These are phyloP conservation scores for Endocladia muricata DNA, from an alignment of 31 red algal species.

Conservation along the genomic window DNA sequence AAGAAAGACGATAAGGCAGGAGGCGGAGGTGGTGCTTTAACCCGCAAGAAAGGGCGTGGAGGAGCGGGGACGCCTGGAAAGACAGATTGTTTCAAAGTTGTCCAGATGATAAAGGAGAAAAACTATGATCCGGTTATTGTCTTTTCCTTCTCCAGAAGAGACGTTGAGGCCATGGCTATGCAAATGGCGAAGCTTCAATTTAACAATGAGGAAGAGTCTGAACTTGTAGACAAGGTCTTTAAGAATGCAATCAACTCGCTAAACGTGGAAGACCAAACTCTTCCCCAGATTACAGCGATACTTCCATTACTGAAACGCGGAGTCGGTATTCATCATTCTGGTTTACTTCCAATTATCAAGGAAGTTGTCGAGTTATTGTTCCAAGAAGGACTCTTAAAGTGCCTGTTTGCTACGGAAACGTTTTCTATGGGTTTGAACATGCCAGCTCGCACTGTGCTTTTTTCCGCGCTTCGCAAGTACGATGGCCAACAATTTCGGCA, in stretches of 20 bases:
- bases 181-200: constrained; percentile 85
- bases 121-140: constrained; percentile 92
- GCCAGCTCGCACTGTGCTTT: constrained; percentile 95
- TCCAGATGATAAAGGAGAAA: constrained; percentile 80
- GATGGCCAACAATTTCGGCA: constrained; percentile 77
- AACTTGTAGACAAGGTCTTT: constrained; percentile 79
- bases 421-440: constrained; percentile 99
- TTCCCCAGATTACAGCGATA: constrained; percentile 91
- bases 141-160: constrained; percentile 90
- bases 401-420: constrained; percentile 97
- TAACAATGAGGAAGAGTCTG: constrained; percentile 80
- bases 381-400: constrained; percentile 95
- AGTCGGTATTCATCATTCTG: constrained; percentile 99
- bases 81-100: constrained; percentile 74
- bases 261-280: constrained; percentile 74
- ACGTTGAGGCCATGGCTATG: constrained; percentile 91
- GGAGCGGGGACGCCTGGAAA: constrained; percentile 41
- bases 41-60: constrained; percentile 5
- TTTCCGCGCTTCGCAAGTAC: constrained; percentile 88
- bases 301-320: constrained; percentile 89
- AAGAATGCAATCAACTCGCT: constrained; percentile 82
- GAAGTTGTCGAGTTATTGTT: constrained; percentile 98
- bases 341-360: constrained; percentile 91
- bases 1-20: constrained; percentile 43
- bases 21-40: background rate